Evolutionary conservation across 257 asterid genomes (phyloP).

Genomic region (Linaria vulgaris): DNA sequence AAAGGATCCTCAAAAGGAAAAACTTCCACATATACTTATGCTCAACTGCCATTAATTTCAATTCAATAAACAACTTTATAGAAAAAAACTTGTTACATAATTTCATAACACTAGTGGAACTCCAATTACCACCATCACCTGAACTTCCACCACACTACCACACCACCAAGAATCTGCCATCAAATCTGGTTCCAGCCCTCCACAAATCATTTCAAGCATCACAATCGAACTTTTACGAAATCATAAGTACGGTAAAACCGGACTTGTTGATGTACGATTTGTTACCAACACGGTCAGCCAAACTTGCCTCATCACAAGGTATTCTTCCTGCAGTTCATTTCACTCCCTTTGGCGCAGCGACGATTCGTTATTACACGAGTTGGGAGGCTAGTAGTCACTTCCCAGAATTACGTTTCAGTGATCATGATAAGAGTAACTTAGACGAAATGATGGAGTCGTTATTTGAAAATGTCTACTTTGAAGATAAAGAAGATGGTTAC

Average conservation of each 20-base stretch:
- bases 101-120: slow-evolving; percentile 30
- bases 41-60: slow-evolving; percentile 38
- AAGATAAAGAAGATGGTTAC: slow-evolving; percentile 24
- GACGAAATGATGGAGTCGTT: not conserved
- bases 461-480: slow-evolving; percentile 18
- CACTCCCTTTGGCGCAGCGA: slow-evolving; percentile 20
- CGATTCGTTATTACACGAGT: slow-evolving; percentile 23
- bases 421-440: slow-evolving; percentile 20
- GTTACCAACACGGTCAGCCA: slow-evolving; percentile 42
- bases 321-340: slow-evolving; percentile 37
- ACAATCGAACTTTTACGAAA: slow-evolving; percentile 25
- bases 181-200: slow-evolving; percentile 26
- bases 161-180: slow-evolving; percentile 42
- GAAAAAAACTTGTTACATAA: not conserved
- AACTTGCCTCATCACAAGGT: slow-evolving; percentile 29
- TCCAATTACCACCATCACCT: slow-evolving; percentile 26
- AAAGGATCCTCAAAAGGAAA: slow-evolving; percentile 21
- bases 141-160: slow-evolving; percentile 42
- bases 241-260: slow-evolving; percentile 25
- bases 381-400: slow-evolving; percentile 28
- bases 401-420: slow-evolving; percentile 25
- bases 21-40: slow-evolving; percentile 34
- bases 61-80: slow-evolving; percentile 30
- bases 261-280: slow-evolving; percentile 38
- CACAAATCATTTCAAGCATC: slow-evolving; percentile 29